Evolutionary conservation across 2,329 filamentous ascomycete species (phyloP).

Genomic region (Phialophora expanda): DNA sequence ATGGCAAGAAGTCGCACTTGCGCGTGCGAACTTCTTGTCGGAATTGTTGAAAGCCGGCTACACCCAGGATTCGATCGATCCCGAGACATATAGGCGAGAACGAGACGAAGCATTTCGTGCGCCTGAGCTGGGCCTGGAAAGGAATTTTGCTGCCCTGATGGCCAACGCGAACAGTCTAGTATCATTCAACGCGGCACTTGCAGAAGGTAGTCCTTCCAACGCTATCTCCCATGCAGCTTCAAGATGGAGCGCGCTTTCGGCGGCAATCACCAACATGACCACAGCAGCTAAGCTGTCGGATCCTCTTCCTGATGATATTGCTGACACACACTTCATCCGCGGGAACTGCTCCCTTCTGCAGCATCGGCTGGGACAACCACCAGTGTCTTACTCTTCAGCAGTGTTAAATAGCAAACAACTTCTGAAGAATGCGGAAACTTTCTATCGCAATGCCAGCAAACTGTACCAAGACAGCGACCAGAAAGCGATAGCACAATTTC

Average conservation of each 20-base stretch:
- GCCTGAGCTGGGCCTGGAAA: conserved; percentile 48
- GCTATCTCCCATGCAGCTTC: conserved; percentile 43
- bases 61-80: conserved; percentile 55
- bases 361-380: conserved; percentile 56
- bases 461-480: conserved; percentile 41
- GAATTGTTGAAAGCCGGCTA: conserved; percentile 64
- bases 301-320: conserved; percentile 52
- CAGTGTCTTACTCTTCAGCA: conserved; percentile 51
- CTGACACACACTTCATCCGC: conserved; percentile 60
- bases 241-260: conserved; percentile 60
- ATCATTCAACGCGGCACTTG: conserved; percentile 57
- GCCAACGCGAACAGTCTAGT: conserved; percentile 63
- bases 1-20: conserved; percentile 59
- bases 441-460: conserved; percentile 59
- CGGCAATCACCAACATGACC: conserved; percentile 58
- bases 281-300: conserved; percentile 58
- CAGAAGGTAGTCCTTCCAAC: conserved; percentile 43
- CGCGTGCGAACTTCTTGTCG: conserved; percentile 62
- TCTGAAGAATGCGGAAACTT: conserved; percentile 62
- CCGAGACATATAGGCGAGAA: conserved; percentile 58
- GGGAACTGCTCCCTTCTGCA: conserved; percentile 63
- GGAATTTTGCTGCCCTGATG: conserved; percentile 57
- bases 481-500: conserved; percentile 29
- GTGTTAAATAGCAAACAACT: conserved; percentile 54
- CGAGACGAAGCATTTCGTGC: conserved; percentile 49